Percentiles rank a stretch among this genome's conserved stretches.
Conservation (phyloP, 1,139 yeast genomes). For the Yamadazyma kanchanaburiensis region DNA sequence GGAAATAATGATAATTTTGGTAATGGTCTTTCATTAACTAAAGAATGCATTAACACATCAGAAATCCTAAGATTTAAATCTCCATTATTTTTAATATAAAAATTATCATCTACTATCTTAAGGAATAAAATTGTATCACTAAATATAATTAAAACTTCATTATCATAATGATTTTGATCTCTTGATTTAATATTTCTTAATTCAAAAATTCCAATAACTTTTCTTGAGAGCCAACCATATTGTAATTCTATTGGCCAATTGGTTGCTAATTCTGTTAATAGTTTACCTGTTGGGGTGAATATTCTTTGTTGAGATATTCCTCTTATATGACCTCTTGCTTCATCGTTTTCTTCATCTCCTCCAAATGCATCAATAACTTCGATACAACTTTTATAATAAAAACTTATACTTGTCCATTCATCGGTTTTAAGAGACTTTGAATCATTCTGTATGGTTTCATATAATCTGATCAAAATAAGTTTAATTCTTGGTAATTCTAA, state of each 20-base stretch:
- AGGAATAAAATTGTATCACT: constrained; percentile 75
- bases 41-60: constrained; percentile 84
- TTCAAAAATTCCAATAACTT: constrained; percentile 82
- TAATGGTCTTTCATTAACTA: constrained; percentile 81
- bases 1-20: constrained; percentile 55
- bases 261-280: constrained; percentile 76
- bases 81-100: constrained; percentile 25
- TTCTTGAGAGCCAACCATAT: constrained; percentile 82
- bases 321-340: constrained; percentile 28
- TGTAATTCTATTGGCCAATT: constrained; percentile 88
- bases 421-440: constrained; percentile 7
- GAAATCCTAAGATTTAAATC: constrained; percentile 61
- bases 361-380: constrained; percentile 84
- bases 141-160: constrained; percentile 67
- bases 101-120: constrained; percentile 41
- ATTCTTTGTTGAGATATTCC: constrained; percentile 46
- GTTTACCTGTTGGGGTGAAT: constrained; percentile 88
- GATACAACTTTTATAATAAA: constrained; percentile 51
- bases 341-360: constrained; percentile 15
- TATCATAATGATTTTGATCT: constrained; percentile 23
- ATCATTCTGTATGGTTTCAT: constrained; percentile 19
- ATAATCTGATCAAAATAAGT: constrained; percentile 59
- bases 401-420: constrained; percentile 20
- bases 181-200: constrained; percentile 26
- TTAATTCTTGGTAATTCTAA: constrained; percentile 67